Base-by-base conservation (phyloP, 2,329 filamentous ascomycete genomes). In the Colletotrichum musae region DNA sequence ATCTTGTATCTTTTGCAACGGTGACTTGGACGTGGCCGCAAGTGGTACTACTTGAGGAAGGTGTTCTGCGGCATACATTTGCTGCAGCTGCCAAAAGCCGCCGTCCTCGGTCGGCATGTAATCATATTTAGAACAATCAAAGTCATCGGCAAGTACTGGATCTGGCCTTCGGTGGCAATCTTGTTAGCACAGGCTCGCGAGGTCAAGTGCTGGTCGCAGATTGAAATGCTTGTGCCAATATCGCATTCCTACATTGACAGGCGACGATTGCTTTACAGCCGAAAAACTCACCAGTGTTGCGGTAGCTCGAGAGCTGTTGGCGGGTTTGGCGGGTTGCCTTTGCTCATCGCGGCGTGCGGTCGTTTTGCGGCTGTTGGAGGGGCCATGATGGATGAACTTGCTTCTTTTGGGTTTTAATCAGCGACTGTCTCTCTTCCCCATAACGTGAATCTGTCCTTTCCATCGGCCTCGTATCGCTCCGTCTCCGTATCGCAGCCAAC, bases 51-150 rank as follows among this genome's bases (percentile, higher is more conserved):
- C 45, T 18, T 43, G 39, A 1, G 69, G 69, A 12, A 69, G 61
- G 12, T 59, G 58, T 21, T 71, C 69, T 6, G 71, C 62, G 15
- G 62, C 43, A 32, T 70, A 64, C 1, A 58, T 48, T 26, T 66
- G 69, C 28, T 72, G 71, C 39, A 72, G 58, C 53, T 70, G 36
- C 71, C 71, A 72, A 43, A 72, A 72, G 18, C 71, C 71, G 45
- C 71, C 71, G 9, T 66, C 69, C 21, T 72, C 71, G 48, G 60
- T 57, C 26, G 65, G 61, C n/a, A 71, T 63, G 41, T 72, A 72
- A 16, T 72, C 69, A 47, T 72, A 72, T 24, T 71, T 61, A 18
- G 71, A 71, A 58, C 71, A 72, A 48, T 72, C 69, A 56, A 72
- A 70, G 58, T 70, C 24, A 69, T 41, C 15, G 58, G 48, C 26